A percentile compares a stretch with the other conserved stretches of the same genome.
These are phyloP conservation scores for Alternaria angustiovoidea DNA, from an alignment of 2,329 filamentous ascomycete genomes.

Conservation along the genomic window DNA sequence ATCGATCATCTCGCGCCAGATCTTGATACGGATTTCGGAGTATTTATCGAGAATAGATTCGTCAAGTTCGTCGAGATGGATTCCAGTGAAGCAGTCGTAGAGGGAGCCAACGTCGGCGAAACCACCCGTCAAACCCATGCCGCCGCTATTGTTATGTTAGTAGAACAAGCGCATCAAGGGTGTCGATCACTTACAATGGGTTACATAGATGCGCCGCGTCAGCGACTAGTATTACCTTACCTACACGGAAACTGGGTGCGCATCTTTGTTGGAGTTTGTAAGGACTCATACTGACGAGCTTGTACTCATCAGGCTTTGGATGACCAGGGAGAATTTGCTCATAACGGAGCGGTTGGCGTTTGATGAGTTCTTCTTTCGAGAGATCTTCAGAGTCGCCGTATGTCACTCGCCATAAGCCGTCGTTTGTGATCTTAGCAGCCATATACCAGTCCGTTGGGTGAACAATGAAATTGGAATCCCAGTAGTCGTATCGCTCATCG, in stretches of 20 bases:
- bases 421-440: conserved; percentile 66
- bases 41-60: conserved; percentile 48
- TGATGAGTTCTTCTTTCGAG: conserved; percentile 61
- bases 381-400: conserved; percentile 67
- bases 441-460: conserved; percentile 70
- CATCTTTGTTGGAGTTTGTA: conserved; percentile 70
- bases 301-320: conserved; percentile 66
- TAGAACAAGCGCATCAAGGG: neutral
- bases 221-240: conserved; percentile 64
- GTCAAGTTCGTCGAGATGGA: conserved; percentile 45
- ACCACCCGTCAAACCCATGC: conserved; percentile 69
- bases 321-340: conserved; percentile 66
- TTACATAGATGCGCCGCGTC: conserved; percentile 69
- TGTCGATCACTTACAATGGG: conserved; percentile 50
- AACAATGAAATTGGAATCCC: conserved; percentile 68
- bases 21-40: conserved; percentile 44
- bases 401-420: conserved; percentile 69
- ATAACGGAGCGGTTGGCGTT: conserved; percentile 64
- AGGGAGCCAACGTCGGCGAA: conserved; percentile 70
- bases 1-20: conserved; percentile 48
- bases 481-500: conserved; percentile 63
- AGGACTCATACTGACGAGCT: conserved; percentile 64
- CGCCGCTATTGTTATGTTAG: conserved; percentile 54
- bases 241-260: conserved; percentile 65
- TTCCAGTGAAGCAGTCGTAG: conserved; percentile 63